phyloP scores from a whole-genome alignment of 1,139 yeast genomes.

The Geotrichum siamense region DNA sequence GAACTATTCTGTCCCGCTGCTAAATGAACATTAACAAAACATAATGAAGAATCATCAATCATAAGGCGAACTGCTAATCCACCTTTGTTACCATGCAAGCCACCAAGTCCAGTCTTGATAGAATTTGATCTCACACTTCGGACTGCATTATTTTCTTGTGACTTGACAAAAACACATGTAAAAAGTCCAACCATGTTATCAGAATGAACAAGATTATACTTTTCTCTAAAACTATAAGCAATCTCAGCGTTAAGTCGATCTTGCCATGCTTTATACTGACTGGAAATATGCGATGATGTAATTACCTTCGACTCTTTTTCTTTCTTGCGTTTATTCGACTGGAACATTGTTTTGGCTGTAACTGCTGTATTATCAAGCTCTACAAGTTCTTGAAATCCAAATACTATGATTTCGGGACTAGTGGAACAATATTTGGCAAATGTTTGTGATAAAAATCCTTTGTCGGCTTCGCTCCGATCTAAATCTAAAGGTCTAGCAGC shows the following conservation, averaged over 20 bases:
- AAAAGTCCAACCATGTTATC: conserved; percentile 87
- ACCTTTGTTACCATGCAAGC: conserved; percentile 93
- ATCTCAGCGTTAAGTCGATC: conserved; percentile 29
- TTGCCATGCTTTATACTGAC: conserved; percentile 39
- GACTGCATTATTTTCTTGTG: conserved; percentile 43
- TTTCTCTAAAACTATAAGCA: conserved; percentile 25
- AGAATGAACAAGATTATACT: conserved; percentile 65
- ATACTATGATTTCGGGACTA: conserved; percentile 65
- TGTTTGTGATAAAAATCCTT: conserved; percentile 21
- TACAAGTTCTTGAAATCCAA: conserved; percentile 90
- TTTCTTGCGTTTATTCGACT: conserved; percentile 36
- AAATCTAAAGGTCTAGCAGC: conserved; percentile 36
- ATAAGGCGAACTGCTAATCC: conserved; percentile 80
- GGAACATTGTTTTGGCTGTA: conserved; percentile 55
- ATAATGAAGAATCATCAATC: conserved; percentile 64
- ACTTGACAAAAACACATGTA: conserved; percentile 56
- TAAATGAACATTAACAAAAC: conserved; percentile 79
- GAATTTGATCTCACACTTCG: conserved; percentile 66
- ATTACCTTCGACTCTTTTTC: conserved; percentile 26
- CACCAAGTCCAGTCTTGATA: conserved; percentile 92
- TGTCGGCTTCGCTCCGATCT: conserved; percentile 23
- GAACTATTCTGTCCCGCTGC: conserved; percentile 84
- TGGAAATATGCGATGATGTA: conserved; percentile 32
- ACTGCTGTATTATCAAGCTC: conserved; percentile 84
- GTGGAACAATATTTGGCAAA: conserved; percentile 21